A percentile compares a stretch with the other conserved stretches of the same genome.
Evolutionary conservation across 225 moss, liverwort and hornwort species (phyloP).

Genomic region (Thuidium tamariscinum): DNA sequence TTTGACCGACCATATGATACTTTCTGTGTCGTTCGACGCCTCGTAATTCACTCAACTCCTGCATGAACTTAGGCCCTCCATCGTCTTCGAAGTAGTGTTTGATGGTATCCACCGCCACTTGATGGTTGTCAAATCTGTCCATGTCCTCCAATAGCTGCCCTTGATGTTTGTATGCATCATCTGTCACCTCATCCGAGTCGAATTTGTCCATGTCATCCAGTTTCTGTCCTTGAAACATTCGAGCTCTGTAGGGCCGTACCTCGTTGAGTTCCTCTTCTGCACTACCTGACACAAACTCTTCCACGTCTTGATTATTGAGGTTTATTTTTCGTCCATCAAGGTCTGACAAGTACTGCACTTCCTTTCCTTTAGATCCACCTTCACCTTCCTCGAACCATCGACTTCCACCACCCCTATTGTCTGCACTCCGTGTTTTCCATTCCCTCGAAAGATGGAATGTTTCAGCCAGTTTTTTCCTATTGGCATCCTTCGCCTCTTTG

Average conservation of each 20-base stretch:
- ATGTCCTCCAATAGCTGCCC: conserved; percentile 24
- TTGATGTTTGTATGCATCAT: conserved; percentile 6
- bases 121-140: conserved; percentile 25
- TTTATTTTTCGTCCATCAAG: conserved; percentile 26
- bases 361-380: background rate
- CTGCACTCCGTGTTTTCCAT: background rate
- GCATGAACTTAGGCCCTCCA: background rate
- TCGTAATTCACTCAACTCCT: background rate
- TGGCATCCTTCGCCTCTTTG: background rate
- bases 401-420: conserved; percentile 20
- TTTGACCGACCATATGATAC: background rate
- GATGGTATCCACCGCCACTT: background rate
- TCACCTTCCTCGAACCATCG: conserved; percentile 38
- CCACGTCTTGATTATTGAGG: conserved; percentile 26
- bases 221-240: conserved; percentile 24
- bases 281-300: conserved; percentile 32
- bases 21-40: background rate
- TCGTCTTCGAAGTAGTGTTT: background rate
- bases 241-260: conserved; percentile 10
- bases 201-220: conserved; percentile 27
- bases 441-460: background rate
- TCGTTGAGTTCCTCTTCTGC: conserved; percentile 28
- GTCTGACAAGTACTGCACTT: background rate
- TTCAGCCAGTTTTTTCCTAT: conserved; percentile 12
- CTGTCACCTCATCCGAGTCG: conserved; percentile 7